Base-by-base conservation (phyloP, 306 rosid species). In the Sphenostylis stenocarpa region DNA sequence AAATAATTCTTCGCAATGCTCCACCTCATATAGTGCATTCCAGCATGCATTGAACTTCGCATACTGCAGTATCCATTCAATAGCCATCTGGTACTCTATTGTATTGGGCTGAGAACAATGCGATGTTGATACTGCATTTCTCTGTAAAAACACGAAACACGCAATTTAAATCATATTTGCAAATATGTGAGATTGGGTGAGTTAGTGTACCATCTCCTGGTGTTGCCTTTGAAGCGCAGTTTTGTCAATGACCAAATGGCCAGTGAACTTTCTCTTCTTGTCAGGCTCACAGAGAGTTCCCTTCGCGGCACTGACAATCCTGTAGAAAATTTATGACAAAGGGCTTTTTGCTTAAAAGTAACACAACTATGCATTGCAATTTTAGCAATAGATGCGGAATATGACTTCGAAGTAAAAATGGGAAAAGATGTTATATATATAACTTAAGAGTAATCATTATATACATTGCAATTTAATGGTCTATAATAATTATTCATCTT, bases 31-130 rank as follows among this genome's bases (percentile, higher is more conserved):
- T 65, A 91, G 67, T 43, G 67, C 78, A 11, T 80, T 71, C 87
- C 89, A 78, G 21, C 81, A 77, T 55, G 65, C 64, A 51, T 92
- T 85, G 0, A 84, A 82, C 73, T 43, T 80, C 7, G 34, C 41
- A 64, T 86, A 83, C 20, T 56, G 81, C 41, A 7, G 12, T 67
- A 34, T 29, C 92, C 93, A 91, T 12, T 80, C 82, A 51, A 49
- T 34, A 23, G 91, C 88, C 88, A 88, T 73, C 4, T 23, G 53
- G 8, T 78, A 84, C 60, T 87, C 96, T 38, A 90, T 36, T 16
- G 87, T 77, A 76, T 91, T 91, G 41, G 81, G 56, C 70, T 88
- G 90, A n/a, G 96, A 7, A 70, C 87, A 85, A 76, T 91, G 96
- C 38, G 93, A 82, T 16, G 96, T 88, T 69, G 91, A 85, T 65